Percentiles rank a stretch among this genome's conserved stretches.
These are phyloP conservation scores for Dryas integrifolia DNA, from an alignment of 331 rosid species.

Conservation along the genomic window DNA sequence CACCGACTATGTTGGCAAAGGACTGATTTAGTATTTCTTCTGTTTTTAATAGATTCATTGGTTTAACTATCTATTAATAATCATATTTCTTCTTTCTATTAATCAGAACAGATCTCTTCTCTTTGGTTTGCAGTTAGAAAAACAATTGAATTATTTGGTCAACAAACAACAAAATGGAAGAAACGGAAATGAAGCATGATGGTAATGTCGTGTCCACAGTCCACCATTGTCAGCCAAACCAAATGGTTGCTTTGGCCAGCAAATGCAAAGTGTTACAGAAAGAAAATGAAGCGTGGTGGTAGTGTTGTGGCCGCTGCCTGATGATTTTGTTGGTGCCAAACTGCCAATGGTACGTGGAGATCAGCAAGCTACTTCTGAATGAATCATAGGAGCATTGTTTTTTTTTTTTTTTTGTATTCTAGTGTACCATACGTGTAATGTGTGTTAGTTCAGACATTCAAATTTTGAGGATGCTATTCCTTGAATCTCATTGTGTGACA, in stretches of 20 bases:
- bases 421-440: constrained; percentile 52
- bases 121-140: constrained; percentile 70
- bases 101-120: not conserved
- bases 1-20: too few relatives aligned
- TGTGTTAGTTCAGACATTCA: constrained; percentile 46
- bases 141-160: constrained; percentile 48
- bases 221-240: not conserved
- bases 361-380: constrained; percentile 26
- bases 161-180: constrained; percentile 34
- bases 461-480: constrained; percentile 59
- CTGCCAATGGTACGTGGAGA: constrained; percentile 13
- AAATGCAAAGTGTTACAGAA: constrained; percentile 28
- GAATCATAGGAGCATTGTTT: constrained; percentile 41
- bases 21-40: too few relatives aligned
- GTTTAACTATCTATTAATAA: not conserved
- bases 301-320: not conserved
- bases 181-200: not conserved
- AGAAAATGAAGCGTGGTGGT: constrained; percentile 12
- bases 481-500: constrained; percentile 43
- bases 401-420: constrained; percentile 40
- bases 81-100: not conserved
- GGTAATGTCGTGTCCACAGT: not conserved
- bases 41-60: not conserved
- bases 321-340: constrained; percentile 2
- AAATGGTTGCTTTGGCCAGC: not conserved